Evolutionary conservation across 192 early-diverging fungal species (phyloP).

Genomic region (Linnemannia schmuckeri): DNA sequence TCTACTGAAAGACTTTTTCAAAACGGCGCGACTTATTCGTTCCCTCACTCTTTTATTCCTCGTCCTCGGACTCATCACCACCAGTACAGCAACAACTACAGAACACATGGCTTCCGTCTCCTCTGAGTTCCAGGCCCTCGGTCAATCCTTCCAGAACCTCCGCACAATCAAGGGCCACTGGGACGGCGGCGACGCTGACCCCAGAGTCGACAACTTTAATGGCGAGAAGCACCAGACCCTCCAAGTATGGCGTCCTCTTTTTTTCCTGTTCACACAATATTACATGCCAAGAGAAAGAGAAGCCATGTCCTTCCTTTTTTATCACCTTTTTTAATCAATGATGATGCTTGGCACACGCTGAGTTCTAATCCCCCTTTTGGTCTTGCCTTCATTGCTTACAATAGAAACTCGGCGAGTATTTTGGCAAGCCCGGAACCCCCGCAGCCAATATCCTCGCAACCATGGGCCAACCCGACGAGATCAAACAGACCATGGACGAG

Average conservation of each 20-base stretch:
- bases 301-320: not conserved
- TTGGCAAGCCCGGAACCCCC: slow-evolving; percentile 60
- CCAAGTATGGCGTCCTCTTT: slow-evolving; percentile 30
- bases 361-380: not conserved
- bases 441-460: slow-evolving; percentile 55
- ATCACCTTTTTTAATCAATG: not conserved
- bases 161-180: slow-evolving; percentile 55
- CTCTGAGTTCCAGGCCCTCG: slow-evolving; percentile 45
- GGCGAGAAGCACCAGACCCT: slow-evolving; percentile 58
- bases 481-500: slow-evolving; percentile 54
- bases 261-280: not conserved
- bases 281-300: not conserved
- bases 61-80: not conserved
- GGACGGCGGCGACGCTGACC: slow-evolving; percentile 44
- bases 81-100: not conserved
- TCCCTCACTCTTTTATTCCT: not conserved
- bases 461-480: slow-evolving; percentile 65
- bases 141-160: slow-evolving; percentile 50
- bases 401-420: slow-evolving; percentile 61
- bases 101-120: slow-evolving; percentile 43
- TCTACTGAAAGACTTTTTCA: not conserved
- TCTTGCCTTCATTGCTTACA: not conserved
- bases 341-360: not conserved
- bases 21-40: slow-evolving; percentile 1
- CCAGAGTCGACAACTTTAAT: slow-evolving; percentile 53